A percentile compares a stretch with the other conserved stretches of the same genome.
phyloP scores from a whole-genome alignment of 225 moss, liverwort and hornwort species.

The Rhytidiadelphus loreus region DNA sequence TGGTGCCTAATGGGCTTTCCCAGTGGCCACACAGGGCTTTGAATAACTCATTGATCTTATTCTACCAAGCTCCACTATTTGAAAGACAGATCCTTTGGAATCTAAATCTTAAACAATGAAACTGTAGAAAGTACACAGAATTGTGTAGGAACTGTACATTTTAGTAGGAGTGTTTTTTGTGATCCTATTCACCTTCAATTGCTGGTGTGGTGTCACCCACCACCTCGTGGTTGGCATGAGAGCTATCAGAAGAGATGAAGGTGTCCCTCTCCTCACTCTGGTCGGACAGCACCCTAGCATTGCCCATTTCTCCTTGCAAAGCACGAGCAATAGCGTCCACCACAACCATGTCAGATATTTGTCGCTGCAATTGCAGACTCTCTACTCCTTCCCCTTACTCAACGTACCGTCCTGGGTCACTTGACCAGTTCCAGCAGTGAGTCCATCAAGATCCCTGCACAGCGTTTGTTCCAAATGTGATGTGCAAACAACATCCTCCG shows the following conservation, averaged over 20 bases:
- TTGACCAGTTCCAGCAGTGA: not conserved
- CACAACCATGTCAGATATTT: constrained; percentile 2
- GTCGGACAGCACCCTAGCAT: not conserved
- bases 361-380: not conserved
- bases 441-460: not conserved
- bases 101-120: not conserved
- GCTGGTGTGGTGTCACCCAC: not conserved
- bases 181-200: not conserved
- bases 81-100: not conserved
- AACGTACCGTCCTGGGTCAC: not conserved
- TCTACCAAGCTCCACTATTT: not conserved
- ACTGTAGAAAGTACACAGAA: not conserved
- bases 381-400: not conserved
- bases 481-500: constrained; percentile 3
- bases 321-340: constrained; percentile 6
- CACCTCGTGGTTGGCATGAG: not conserved
- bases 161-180: not conserved
- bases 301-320: not conserved
- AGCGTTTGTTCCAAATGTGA: not conserved
- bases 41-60: not conserved
- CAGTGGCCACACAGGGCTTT: not conserved
- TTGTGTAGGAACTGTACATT: not conserved
- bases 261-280: not conserved
- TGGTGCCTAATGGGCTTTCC: not conserved
- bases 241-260: not conserved